These are phyloP conservation scores for Handroanthus guayacan DNA, from an alignment of 257 asterid genomes.

Conservation along the genomic window DNA sequence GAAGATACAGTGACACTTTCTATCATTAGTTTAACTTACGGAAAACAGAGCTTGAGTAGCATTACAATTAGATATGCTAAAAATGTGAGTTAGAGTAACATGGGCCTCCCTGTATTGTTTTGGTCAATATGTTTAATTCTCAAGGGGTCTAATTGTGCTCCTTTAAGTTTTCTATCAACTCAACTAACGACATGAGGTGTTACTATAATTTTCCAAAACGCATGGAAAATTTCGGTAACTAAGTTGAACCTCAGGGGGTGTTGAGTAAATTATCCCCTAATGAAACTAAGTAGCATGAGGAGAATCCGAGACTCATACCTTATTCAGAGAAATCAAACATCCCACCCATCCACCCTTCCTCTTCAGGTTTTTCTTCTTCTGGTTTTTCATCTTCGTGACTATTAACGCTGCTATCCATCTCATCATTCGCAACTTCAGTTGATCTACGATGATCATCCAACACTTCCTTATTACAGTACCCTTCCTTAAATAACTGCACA, in stretches of 20 bases:
- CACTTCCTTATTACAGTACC: conserved; percentile 51
- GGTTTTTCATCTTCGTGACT: conserved; percentile 51
- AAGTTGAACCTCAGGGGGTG: too few species aligned
- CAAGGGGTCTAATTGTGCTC: not conserved
- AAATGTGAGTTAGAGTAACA: too few species aligned
- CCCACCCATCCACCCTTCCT: conserved; percentile 71
- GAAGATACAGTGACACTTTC: too few species aligned
- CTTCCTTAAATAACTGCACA: conserved; percentile 54
- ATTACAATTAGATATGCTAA: too few species aligned
- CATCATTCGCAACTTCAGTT: conserved; percentile 40
- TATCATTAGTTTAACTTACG: too few species aligned
- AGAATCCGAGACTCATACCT: conserved; percentile 41
- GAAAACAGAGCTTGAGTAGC: too few species aligned
- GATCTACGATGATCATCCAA: conserved; percentile 31
- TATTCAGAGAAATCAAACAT: conserved; percentile 74
- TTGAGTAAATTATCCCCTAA: too few species aligned
- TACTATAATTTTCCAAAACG: too few species aligned
- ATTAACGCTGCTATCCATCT: conserved; percentile 34
- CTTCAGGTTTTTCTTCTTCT: conserved; percentile 54
- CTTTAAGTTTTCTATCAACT: not conserved
- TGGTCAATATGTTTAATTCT: too few species aligned
- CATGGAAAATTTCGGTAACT: too few species aligned
- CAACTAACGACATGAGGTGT: too few species aligned
- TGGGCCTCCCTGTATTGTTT: too few species aligned
- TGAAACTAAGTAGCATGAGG: not conserved